Conservation (phyloP, 352 stramenopile genomes). For the Vaucheria bursata region DNA sequence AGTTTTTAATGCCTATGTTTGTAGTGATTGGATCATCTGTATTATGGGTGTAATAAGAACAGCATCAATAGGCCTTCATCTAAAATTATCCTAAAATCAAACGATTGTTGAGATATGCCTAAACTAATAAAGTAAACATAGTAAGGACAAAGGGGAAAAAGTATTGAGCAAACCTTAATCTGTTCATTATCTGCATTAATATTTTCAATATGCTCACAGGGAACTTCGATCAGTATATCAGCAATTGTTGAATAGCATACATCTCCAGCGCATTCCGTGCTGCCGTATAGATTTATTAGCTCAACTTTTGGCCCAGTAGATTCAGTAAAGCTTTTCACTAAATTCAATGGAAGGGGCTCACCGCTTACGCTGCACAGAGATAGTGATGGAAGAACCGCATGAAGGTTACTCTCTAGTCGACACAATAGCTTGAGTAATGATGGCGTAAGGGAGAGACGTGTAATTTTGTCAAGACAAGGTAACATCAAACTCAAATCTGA, state of each 20-base stretch:
- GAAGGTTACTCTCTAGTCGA: not conserved
- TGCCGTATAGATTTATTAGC: slow-evolving; percentile 53
- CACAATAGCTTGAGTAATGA: slow-evolving; percentile 45
- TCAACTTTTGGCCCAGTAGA: slow-evolving; percentile 8
- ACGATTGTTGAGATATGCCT: too few relatives aligned
- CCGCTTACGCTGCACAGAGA: slow-evolving; percentile 47
- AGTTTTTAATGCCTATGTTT: too few relatives aligned
- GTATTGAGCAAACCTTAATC: not conserved
- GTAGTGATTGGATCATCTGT: too few relatives aligned
- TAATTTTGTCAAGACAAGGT: slow-evolving; percentile 18
- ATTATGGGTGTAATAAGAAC: too few relatives aligned
- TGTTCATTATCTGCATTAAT: not conserved
- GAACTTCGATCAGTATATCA: not conserved
- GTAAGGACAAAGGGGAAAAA: too few relatives aligned
- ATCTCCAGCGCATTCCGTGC: slow-evolving; percentile 34
- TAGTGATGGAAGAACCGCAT: not conserved
- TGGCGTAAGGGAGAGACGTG: slow-evolving; percentile 49
- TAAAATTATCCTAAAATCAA: too few relatives aligned
- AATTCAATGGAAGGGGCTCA: slow-evolving; percentile 34
- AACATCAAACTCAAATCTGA: slow-evolving; percentile 33
- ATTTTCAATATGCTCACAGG: not conserved
- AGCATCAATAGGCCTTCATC: too few relatives aligned
- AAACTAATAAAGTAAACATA: too few relatives aligned
- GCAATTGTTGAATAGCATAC: not conserved
- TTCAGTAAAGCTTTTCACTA: slow-evolving; percentile 32